Percentiles rank a stretch among this genome's conserved stretches.
phyloP scores from a whole-genome alignment of 495 filamentous ascomycete genomes.

The Hypomontagnella submonticulosa region DNA sequence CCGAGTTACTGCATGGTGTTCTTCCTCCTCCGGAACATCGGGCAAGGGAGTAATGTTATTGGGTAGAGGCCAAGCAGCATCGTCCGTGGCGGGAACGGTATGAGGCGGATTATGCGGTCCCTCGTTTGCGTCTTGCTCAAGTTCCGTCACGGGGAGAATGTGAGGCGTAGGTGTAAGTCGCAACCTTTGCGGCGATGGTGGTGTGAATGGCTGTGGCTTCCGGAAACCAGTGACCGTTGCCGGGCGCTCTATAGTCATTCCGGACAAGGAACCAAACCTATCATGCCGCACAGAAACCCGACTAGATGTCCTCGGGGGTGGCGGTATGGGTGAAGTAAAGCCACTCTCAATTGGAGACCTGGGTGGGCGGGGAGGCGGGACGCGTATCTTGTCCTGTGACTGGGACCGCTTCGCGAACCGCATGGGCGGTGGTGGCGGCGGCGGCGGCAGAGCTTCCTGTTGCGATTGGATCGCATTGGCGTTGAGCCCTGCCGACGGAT shows the following conservation, averaged over 20 bases:
- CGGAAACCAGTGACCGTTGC: constrained; percentile 55
- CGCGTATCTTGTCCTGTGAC: constrained; percentile 61
- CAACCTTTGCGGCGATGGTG: constrained; percentile 35
- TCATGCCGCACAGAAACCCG: constrained; percentile 58
- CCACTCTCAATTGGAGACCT: constrained; percentile 56
- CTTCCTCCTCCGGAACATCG: constrained; percentile 81
- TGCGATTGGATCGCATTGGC: constrained; percentile 24
- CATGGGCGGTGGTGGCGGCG: constrained; percentile 35
- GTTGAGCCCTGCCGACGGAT: constrained; percentile 36
- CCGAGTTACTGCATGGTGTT: constrained; percentile 50
- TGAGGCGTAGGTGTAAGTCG: constrained; percentile 46
- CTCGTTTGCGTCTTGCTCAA: constrained; percentile 44
- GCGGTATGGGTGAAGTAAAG: constrained; percentile 47
- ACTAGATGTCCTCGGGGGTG: constrained; percentile 61
- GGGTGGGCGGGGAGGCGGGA: constrained; percentile 60
- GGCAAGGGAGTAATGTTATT: constrained; percentile 64
- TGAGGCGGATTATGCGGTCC: constrained; percentile 46
- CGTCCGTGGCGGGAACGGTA: constrained; percentile 61
- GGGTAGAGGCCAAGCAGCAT: constrained; percentile 60
- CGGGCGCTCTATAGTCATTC: constrained; percentile 51
- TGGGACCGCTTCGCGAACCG: constrained; percentile 51
- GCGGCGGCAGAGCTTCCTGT: constrained; percentile 37
- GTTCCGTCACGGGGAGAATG: constrained; percentile 45
- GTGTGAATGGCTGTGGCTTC: constrained; percentile 52
- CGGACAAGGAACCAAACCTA: constrained; percentile 50